Percentiles rank a stretch among this genome's conserved stretches.
phyloP scores from a whole-genome alignment of 208 protist species.

The Zelonia costaricensis region DNA sequence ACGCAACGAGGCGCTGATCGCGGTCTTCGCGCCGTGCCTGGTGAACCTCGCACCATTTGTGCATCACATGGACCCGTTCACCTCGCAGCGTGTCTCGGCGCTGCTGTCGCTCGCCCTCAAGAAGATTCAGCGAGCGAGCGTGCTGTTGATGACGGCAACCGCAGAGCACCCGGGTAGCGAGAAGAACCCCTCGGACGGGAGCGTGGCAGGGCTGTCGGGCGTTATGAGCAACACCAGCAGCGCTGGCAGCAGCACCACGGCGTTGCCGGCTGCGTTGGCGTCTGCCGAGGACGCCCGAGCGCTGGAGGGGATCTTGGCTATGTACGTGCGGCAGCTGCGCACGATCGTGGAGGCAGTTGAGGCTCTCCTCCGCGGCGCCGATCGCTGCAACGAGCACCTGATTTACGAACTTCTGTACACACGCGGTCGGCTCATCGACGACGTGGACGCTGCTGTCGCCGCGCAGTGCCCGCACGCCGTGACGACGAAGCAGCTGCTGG shows the following conservation, averaged over 20 bases:
- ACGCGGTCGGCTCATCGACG: slow-evolving; percentile 33
- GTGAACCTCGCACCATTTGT: slow-evolving; percentile 68
- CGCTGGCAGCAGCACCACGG: neutral
- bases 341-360: slow-evolving; percentile 61
- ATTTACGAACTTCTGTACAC: slow-evolving; percentile 83
- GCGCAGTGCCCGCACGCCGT: neutral
- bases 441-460: slow-evolving; percentile 13
- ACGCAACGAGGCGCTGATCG: slow-evolving; percentile 61
- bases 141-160: slow-evolving; percentile 5
- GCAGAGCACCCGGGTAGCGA: neutral
- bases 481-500: slow-evolving; percentile 22
- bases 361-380: slow-evolving; percentile 47
- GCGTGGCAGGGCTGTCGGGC: neutral
- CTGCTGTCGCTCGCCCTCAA: slow-evolving; percentile 50
- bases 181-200: neutral
- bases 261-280: neutral
- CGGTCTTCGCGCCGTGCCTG: slow-evolving; percentile 65
- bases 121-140: slow-evolving; percentile 42
- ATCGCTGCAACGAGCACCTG: slow-evolving; percentile 64
- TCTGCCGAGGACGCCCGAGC: slow-evolving; percentile 14
- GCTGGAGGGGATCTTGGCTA: slow-evolving; percentile 33
- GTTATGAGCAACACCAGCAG: neutral
- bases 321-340: slow-evolving; percentile 61
- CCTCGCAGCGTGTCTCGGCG: slow-evolving; percentile 55
- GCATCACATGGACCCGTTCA: slow-evolving; percentile 71